Conservation (phyloP, 306 rosid species). For the Datisca glomerata region DNA sequence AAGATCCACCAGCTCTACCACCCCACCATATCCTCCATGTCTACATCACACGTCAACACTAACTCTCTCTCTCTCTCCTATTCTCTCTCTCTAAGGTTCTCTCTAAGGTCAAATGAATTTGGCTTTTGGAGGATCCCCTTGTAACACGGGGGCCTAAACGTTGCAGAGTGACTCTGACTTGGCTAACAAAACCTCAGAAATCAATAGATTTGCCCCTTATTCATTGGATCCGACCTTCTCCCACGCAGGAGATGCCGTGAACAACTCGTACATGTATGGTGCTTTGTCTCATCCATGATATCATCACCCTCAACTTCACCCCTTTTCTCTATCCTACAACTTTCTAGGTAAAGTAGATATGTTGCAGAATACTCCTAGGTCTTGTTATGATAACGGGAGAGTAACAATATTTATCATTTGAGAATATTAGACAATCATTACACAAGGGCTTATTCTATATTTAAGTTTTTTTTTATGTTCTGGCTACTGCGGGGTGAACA, state of each 20-base stretch:
- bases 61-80: neutral
- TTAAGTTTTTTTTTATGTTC: too few species aligned
- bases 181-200: neutral
- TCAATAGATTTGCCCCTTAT: neutral
- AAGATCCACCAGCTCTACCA: conserved; percentile 6
- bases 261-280: conserved; percentile 1
- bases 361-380: too few species aligned
- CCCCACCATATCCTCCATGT: conserved; percentile 13
- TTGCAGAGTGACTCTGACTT: neutral
- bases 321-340: too few species aligned
- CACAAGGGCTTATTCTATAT: too few species aligned
- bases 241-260: neutral
- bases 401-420: too few species aligned
- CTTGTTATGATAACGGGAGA: too few species aligned
- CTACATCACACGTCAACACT: conserved; percentile 12
- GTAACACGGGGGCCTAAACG: neutral
- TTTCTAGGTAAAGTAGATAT: too few species aligned
- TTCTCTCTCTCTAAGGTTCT: neutral
- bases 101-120: neutral
- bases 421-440: too few species aligned
- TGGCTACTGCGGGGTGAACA: too few species aligned
- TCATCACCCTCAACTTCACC: too few species aligned
- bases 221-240: neutral
- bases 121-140: neutral
- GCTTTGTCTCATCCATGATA: too few species aligned